phyloP scores from a whole-genome alignment of 805 yeast species.

The Wickerhamiella australiensis region DNA sequence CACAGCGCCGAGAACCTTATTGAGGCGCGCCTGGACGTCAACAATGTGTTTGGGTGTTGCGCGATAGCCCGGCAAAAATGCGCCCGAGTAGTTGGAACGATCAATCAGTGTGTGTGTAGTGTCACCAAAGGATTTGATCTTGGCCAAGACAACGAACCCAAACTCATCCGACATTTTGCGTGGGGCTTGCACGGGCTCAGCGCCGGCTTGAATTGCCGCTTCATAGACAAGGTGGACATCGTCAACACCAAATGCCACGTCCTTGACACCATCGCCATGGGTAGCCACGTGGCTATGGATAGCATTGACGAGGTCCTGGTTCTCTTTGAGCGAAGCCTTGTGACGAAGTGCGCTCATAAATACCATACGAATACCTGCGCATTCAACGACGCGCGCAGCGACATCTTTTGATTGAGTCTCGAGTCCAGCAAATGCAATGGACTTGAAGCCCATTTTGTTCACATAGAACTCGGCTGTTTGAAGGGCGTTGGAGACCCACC shows the following conservation, averaged over 20 bases:
- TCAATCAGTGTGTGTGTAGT: conserved; percentile 59
- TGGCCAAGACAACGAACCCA: conserved; percentile 46
- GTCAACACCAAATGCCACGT: conserved; percentile 53
- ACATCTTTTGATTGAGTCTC: conserved; percentile 51
- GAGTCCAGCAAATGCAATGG: conserved; percentile 51
- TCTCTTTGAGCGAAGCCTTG: conserved; percentile 22
- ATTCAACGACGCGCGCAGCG: conserved; percentile 48
- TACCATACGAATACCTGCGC: conserved; percentile 42
- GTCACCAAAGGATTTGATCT: conserved; percentile 45
- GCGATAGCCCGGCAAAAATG: conserved; percentile 44
- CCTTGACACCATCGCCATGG: conserved; percentile 78
- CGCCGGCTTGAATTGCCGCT: conserved; percentile 44
- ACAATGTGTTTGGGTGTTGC: neutral
- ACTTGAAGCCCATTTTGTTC: conserved; percentile 48
- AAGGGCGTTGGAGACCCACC: conserved; percentile 64
- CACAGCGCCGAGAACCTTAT: conserved; percentile 29
- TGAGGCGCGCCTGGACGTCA: conserved; percentile 19
- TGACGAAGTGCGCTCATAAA: conserved; percentile 33
- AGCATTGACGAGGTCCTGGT: conserved; percentile 25
- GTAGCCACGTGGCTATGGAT: conserved; percentile 37
- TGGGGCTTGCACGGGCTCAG: conserved; percentile 29
- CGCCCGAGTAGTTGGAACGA: conserved; percentile 28
- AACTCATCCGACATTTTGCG: conserved; percentile 30
- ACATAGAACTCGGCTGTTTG: conserved; percentile 46
- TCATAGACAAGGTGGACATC: conserved; percentile 37